Conservation (phyloP, 345 rosid species). For the Passiflora organensis region DNA sequence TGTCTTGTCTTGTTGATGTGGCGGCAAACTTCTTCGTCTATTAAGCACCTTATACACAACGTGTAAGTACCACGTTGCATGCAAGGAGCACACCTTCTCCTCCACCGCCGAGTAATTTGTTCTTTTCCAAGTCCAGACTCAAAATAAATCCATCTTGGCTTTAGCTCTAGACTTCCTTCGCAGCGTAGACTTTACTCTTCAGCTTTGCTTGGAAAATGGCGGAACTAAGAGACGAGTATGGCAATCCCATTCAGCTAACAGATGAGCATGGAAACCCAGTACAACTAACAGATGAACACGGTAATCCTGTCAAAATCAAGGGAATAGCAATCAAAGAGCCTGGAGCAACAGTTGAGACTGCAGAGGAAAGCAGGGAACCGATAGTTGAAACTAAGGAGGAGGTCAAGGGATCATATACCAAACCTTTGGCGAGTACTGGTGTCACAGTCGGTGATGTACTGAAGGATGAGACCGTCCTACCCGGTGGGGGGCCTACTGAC, state of each 20-base stretch:
- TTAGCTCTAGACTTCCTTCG: too few species aligned
- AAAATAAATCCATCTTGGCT: background rate
- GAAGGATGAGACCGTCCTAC: too few species aligned
- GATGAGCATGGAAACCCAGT: slow-evolving; percentile 53
- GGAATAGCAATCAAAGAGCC: slow-evolving; percentile 41
- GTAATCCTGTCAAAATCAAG: slow-evolving; percentile 39
- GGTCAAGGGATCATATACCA: too few species aligned
- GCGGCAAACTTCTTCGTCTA: background rate
- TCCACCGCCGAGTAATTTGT: background rate
- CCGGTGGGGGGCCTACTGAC: too few species aligned
- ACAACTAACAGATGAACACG: slow-evolving; percentile 17
- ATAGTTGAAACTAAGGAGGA: too few species aligned
- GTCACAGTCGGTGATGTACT: too few species aligned
- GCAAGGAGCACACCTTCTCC: background rate
- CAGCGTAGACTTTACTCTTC: too few species aligned
- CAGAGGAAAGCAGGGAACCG: too few species aligned
- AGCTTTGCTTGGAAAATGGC: too few species aligned
- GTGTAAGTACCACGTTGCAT: background rate
- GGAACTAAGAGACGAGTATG: slow-evolving; percentile 44
- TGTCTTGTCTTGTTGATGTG: background rate
- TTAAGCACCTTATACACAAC: background rate
- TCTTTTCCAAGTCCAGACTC: background rate
- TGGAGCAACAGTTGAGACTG: too few species aligned
- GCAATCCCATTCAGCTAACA: slow-evolving; percentile 46
- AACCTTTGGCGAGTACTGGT: too few species aligned